Evolutionary conservation across 2,329 filamentous ascomycete genomes (phyloP), one percentile per base, ranked within the genome.

Genomic region (Venturia nashicola): DNA sequence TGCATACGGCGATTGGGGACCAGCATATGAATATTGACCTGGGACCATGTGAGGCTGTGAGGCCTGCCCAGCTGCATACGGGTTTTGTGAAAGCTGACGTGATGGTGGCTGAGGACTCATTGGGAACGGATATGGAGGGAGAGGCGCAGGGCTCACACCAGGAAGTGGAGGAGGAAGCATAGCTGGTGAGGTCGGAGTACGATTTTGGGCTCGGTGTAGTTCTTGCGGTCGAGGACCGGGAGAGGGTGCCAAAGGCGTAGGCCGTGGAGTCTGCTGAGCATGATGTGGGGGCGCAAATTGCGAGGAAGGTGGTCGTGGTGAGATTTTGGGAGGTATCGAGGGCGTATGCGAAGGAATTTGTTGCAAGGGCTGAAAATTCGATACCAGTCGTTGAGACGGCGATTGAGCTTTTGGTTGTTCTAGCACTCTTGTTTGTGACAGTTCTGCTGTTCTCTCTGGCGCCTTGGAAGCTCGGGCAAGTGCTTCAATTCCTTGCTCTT

Each of bases 111-210:
- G 62, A 34, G 36, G 32, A 39, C 40, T 64, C 36, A 62, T 48
- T 14, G 54, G 27, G 44, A 48, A 61, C 20, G 63, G 63, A 43
- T 61, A 62, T 23, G 63, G 59, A n/a, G 57, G 44, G 9, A 60
- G 18, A n/a, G 62, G 62, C 18, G 34, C 23, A 34, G 39, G 55
- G 27, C 51, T 62, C 18, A 75, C 73, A 8, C 71, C 74, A 39
- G 74, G 68, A 48, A 57, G 39, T 6, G 73, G 71, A 7, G 72
- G 72, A 51, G 74, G 72, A 23, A 75, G 67, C 48, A 76, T 68
- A 20, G 69, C 73, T 43, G 72, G 73, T 48, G 73, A 72, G 39
- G 73, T 72, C 4, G 68, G 67, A 23, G 74, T 72, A 11, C 71
- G 44, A 39, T 20, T 40, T 32, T 69, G 65, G 54, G 71, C 51